Evolutionary conservation across 768 basidiomycete genomes (phyloP), one percentile per base, ranked within the genome.

Genomic region (Leccinum variicolor): DNA sequence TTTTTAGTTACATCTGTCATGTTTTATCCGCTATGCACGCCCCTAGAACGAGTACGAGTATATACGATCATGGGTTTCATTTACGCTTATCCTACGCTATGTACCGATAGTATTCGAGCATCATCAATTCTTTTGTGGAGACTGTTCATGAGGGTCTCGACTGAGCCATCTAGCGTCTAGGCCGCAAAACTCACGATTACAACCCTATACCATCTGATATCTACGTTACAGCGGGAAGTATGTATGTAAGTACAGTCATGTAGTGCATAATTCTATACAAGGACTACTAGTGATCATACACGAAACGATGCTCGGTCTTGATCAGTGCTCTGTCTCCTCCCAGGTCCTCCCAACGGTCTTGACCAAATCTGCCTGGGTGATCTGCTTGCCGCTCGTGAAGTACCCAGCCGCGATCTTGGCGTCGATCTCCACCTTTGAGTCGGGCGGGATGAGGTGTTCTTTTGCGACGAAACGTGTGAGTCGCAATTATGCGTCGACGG

Each of bases 331-430:
- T 31, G 86, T 86, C 75, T 94, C 92, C 71, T 94, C 92, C 93
- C 92, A 95, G 1, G 89, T 83, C 56, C 93, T 77, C 0, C 93
- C 93, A 1, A 94, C 90, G 0, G 93, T 94, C 81, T 89, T 91
- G 53, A 84, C 75, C 36, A 96, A 75, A 71, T 96, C 93, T 17
- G 81, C 88, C 68, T 92, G 81, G 0, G 84, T 86, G 43, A 95
- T 69, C 66, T 87, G 78, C 72, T 90, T 90, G 3, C 86, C 87
- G 60, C 82, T 89, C 29, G 89, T 86, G 75, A 92, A 96, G 71
- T 98, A 98, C 8, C 94, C 95, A 5, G 92, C 87, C 11, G 92
- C 91, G 64, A 94, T 94, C 82, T 97, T 98, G 34, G 95, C 95
- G 63, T 97, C 92, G 61, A 96, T 97, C 77, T 98, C 95, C 26